phyloP scores from a whole-genome alignment of 2,329 filamentous ascomycete species.

The Endothia cerciana region DNA sequence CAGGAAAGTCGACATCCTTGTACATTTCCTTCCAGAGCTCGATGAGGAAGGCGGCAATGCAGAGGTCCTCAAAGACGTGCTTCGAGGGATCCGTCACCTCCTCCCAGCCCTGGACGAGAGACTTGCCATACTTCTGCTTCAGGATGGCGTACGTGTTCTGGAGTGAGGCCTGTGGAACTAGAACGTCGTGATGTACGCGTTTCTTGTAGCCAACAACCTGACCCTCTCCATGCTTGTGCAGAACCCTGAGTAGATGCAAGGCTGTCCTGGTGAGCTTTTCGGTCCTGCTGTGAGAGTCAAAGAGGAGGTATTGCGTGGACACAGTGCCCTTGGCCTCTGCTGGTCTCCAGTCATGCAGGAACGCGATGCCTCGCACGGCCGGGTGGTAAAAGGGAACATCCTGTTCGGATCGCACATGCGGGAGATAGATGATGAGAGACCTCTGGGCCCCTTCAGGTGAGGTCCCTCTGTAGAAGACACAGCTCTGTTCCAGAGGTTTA shows the following conservation, averaged over 20 bases:
- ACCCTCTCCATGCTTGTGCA: slow-evolving; percentile 76
- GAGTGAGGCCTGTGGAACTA: slow-evolving; percentile 75
- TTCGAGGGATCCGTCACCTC: slow-evolving; percentile 87
- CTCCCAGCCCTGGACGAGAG: slow-evolving; percentile 75
- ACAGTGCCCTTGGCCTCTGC: slow-evolving; percentile 50
- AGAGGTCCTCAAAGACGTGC: slow-evolving; percentile 93
- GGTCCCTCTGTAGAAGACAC: slow-evolving; percentile 64
- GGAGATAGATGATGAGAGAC: slow-evolving; percentile 75
- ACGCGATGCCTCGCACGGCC: slow-evolving; percentile 71
- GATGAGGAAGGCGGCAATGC: slow-evolving; percentile 89
- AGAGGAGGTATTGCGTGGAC: slow-evolving; percentile 65
- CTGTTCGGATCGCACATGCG: slow-evolving; percentile 65
- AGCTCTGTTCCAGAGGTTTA: slow-evolving; percentile 77
- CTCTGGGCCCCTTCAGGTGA: slow-evolving; percentile 38
- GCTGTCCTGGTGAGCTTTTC: slow-evolving; percentile 68
- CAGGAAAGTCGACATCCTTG: slow-evolving; percentile 63
- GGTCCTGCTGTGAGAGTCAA: slow-evolving; percentile 40
- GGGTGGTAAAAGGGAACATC: slow-evolving; percentile 90
- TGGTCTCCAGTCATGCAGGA: slow-evolving; percentile 69
- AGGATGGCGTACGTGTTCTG: slow-evolving; percentile 83
- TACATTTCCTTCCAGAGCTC: slow-evolving; percentile 93
- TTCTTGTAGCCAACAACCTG: slow-evolving; percentile 72
- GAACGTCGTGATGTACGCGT: slow-evolving; percentile 78
- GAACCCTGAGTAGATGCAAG: slow-evolving; percentile 66
- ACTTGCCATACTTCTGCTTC: slow-evolving; percentile 76